phyloP scores from a whole-genome alignment of 2,329 filamentous ascomycete genomes.

The Blumeriella jaapii region DNA sequence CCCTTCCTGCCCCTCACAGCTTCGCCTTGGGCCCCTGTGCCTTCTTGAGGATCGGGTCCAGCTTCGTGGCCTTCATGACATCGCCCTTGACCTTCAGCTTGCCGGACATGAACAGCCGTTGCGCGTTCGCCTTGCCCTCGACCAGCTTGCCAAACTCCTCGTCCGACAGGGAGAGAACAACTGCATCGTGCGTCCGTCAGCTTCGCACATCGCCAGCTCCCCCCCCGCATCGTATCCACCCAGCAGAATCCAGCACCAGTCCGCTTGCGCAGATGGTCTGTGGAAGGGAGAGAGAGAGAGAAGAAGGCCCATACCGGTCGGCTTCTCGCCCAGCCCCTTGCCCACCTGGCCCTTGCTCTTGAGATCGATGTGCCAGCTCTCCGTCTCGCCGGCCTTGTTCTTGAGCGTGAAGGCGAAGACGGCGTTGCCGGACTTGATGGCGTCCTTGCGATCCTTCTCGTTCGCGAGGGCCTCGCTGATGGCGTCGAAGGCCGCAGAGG shows the following conservation, averaged over 20 bases:
- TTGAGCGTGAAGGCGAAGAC: constrained; percentile 89
- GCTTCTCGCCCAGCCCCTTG: constrained; percentile 68
- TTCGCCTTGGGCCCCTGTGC: constrained; percentile 67
- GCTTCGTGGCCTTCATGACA: constrained; percentile 96
- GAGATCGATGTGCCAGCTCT: constrained; percentile 91
- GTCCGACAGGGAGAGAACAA: constrained; percentile 77
- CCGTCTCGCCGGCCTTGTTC: constrained; percentile 68
- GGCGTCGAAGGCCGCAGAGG: constrained; percentile 81
- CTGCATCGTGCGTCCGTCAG: constrained; percentile 33
- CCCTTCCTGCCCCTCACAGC: constrained; percentile 47
- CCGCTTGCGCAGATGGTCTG: not conserved
- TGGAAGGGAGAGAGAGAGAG: not conserved
- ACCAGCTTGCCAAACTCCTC: constrained; percentile 78
- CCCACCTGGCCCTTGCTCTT: constrained; percentile 79
- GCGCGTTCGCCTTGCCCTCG: constrained; percentile 80
- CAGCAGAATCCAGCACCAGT: not conserved
- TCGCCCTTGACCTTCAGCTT: constrained; percentile 98
- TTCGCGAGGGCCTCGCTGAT: constrained; percentile 65
- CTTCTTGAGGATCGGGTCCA: constrained; percentile 87
- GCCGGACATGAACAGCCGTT: constrained; percentile 88
- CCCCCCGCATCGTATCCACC: not conserved
- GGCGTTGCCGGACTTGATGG: constrained; percentile 78
- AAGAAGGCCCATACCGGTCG: constrained; percentile 51
- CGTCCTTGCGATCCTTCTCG: constrained; percentile 69
- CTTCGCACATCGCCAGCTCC: not conserved